phyloP scores from a whole-genome alignment of 352 stramenopile genomes.

The Aphanomyces stellatus region DNA sequence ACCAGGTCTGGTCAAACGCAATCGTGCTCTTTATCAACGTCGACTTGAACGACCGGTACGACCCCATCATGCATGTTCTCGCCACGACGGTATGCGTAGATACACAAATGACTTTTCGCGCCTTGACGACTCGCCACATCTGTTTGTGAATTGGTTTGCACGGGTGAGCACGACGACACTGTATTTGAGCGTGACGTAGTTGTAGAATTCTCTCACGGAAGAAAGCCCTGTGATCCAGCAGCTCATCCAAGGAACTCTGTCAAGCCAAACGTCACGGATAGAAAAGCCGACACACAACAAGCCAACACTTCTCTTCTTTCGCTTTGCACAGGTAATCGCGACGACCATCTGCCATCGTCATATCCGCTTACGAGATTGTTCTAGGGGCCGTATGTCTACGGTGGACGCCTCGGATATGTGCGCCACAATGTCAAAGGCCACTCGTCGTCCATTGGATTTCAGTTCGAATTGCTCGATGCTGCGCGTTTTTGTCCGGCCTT shows the following conservation, averaged over 20 bases:
- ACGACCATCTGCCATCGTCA: background rate
- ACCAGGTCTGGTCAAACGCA: background rate
- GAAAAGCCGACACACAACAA: background rate
- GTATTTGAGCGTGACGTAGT: background rate
- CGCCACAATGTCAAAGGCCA: background rate
- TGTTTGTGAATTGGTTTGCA: slow-evolving; percentile 7
- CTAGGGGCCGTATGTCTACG: slow-evolving; percentile 10
- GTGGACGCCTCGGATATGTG: background rate
- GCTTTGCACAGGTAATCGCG: background rate
- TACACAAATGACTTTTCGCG: slow-evolving; percentile 3
- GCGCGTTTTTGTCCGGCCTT: background rate
- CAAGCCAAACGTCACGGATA: background rate
- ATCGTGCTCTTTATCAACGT: slow-evolving; percentile 18
- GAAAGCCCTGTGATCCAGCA: background rate
- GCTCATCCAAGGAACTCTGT: background rate
- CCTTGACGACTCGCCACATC: background rate
- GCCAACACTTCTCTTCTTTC: slow-evolving; percentile 16
- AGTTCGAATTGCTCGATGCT: slow-evolving; percentile 10
- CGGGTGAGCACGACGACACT: background rate
- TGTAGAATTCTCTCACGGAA: slow-evolving; percentile 3
- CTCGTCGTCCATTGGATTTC: background rate
- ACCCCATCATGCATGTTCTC: background rate
- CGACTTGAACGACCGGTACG: slow-evolving; percentile 8
- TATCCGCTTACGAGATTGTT: background rate
- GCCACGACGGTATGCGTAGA: background rate